Base-by-base conservation (phyloP, 495 filamentous ascomycete genomes). In the Letharia columbiana region DNA sequence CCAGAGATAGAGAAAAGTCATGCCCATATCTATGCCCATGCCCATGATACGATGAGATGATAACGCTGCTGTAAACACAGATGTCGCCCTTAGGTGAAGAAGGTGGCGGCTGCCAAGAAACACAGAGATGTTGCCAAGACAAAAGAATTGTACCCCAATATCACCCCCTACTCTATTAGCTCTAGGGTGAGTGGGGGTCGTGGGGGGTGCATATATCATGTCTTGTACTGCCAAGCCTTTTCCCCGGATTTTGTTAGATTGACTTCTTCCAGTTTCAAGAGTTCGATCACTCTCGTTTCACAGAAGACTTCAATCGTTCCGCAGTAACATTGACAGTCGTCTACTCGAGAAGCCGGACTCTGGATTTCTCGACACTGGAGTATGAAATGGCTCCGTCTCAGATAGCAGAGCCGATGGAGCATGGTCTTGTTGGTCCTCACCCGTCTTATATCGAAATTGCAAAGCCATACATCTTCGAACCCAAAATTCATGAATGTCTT, bases 391-490 rank as follows among this genome's bases (percentile, higher is more conserved):
- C 61, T 45, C 67, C 72, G 4, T 54, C 69, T 23, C 71, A 68
- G 18, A 40, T 47, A 37, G 28, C 45, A 50, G 69, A 69, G 15
- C 39, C 42, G 13, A 63, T 67, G 17, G 60, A 66, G 2, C 68
- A 73, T 20, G 74, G 74, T n/a, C 73, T 70, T 39, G 74, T 76
- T 50, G 80, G 82, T 18, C 87, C 89, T 35, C 86, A 89, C 71
- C 87, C 88, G 4, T 89, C 87, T 35, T 87, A 83, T 73, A 89
- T 90, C 69, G 83, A 87, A 70, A 84, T 89, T 59, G 84, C 88
- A 54, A 83, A 87, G 71, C 84, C 84, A 39, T 90, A 86, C 69
- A 77, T 89, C 66, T 86, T 86, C 66, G 81, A 89, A 71, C 80
- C 84, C 66, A 82, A 82, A 44, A 79, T 88, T 33, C 80, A 86